These are phyloP conservation scores for Lentinus tigrinus DNA, from an alignment of 768 basidiomycete genomes.

Conservation along the genomic window DNA sequence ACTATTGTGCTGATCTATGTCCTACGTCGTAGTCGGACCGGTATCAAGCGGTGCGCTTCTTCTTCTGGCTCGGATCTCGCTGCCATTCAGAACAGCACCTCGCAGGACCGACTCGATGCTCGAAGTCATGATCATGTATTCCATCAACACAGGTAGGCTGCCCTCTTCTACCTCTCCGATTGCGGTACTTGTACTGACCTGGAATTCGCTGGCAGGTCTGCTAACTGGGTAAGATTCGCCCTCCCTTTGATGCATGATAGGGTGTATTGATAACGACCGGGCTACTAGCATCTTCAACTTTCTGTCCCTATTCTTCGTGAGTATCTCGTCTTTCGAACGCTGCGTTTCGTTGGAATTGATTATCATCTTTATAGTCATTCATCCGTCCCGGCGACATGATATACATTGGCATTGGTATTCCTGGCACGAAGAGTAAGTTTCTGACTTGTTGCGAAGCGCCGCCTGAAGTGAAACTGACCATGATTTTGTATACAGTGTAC, in stretches of 20 bases:
- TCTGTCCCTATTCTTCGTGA: background rate
- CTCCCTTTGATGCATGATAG: too few species aligned
- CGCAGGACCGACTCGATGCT: constrained; percentile 6
- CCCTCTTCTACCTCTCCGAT: too few species aligned
- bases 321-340: background rate
- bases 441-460: background rate
- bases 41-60: background rate
- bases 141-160: constrained; percentile 3
- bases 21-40: constrained; percentile 2
- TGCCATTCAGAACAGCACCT: background rate
- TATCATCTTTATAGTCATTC: background rate
- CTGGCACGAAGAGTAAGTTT: background rate
- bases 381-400: background rate
- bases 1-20: background rate
- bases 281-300: background rate
- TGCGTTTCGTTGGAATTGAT: too few species aligned
- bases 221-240: constrained; percentile 2
- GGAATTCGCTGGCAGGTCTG: background rate
- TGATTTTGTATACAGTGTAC: background rate
- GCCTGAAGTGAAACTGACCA: too few species aligned
- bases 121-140: background rate
- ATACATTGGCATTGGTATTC: background rate
- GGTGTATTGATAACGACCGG: background rate
- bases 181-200: too few species aligned
- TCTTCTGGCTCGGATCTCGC: background rate